A percentile compares a stretch with the other conserved stretches of the same genome.
Evolutionary conservation across 441 rosid genomes (phyloP).

Genomic region (Hura crepitans): DNA sequence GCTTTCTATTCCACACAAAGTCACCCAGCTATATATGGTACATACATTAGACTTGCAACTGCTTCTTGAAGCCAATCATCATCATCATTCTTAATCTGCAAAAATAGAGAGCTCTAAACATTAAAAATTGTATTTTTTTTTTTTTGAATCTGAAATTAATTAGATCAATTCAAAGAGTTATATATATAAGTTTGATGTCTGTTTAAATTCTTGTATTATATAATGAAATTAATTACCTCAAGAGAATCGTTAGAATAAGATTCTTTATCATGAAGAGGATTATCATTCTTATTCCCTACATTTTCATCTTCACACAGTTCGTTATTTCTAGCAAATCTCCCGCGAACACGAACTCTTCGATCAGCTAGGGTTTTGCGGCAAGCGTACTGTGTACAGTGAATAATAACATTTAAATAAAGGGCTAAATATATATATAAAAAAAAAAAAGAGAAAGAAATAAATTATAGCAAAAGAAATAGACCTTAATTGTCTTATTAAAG

Average conservation of each 20-base stretch:
- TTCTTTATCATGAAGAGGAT: slow-evolving; percentile 38
- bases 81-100: slow-evolving; percentile 55
- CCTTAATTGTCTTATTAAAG: slow-evolving; percentile 95
- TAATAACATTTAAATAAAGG: background rate
- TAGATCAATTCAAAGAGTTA: background rate
- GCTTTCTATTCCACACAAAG: background rate
- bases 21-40: slow-evolving; percentile 43
- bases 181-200: too few relatives aligned
- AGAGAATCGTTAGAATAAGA: slow-evolving; percentile 36
- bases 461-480: slow-evolving; percentile 8
- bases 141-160: too few relatives aligned
- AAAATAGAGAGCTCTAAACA: background rate
- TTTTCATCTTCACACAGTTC: slow-evolving; percentile 56
- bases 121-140: too few relatives aligned
- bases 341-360: slow-evolving; percentile 78
- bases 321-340: slow-evolving; percentile 82
- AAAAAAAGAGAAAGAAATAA: background rate
- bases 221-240: slow-evolving; percentile 41
- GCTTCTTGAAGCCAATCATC: slow-evolving; percentile 82
- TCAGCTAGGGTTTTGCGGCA: slow-evolving; percentile 97
- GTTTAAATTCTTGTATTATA: too few relatives aligned
- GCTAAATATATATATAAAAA: background rate
- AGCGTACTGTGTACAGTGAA: slow-evolving; percentile 49
- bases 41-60: slow-evolving; percentile 58
- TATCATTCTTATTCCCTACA: slow-evolving; percentile 33